Percentiles rank a stretch among this genome's conserved stretches.
These are phyloP conservation scores for Gossypium aridum DNA, from an alignment of 441 rosid genomes.

Conservation along the genomic window DNA sequence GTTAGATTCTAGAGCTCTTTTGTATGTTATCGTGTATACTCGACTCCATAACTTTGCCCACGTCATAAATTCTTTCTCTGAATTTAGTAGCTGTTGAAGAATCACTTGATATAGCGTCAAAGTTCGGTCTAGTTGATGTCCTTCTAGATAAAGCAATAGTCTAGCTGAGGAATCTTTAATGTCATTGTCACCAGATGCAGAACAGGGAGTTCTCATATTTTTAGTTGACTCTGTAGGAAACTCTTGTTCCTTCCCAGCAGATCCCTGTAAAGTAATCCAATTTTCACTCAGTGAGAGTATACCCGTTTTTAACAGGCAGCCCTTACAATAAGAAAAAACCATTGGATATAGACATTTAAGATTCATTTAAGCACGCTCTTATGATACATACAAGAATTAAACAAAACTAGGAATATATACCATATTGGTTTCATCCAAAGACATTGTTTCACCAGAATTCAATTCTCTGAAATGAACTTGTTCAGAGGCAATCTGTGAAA, in stretches of 20 bases:
- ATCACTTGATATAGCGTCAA: conserved; percentile 79
- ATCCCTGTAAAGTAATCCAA: conserved; percentile 38
- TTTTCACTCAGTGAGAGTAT: conserved; percentile 2
- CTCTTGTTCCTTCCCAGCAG: conserved; percentile 25
- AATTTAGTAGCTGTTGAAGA: conserved; percentile 61
- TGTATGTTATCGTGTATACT: conserved; percentile 56
- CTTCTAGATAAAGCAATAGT: conserved; percentile 66
- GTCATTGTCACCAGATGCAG: conserved; percentile 26
- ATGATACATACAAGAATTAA: background rate
- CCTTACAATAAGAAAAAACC: conserved; percentile 1
- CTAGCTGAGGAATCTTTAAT: conserved; percentile 30
- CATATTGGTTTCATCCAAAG: conserved; percentile 19
- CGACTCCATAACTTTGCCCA: conserved; percentile 60
- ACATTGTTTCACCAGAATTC: conserved; percentile 24
- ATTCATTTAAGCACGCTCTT: background rate
- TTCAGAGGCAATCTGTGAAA: conserved; percentile 29
- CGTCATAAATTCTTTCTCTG: conserved; percentile 40
- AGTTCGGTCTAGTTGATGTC: conserved; percentile 49
- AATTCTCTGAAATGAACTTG: conserved; percentile 22
- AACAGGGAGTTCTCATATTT: conserved; percentile 19
- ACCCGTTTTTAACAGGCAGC: conserved; percentile 11
- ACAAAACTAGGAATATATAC: conserved; percentile 19
- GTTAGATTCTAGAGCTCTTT: conserved; percentile 33
- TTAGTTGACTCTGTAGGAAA: conserved; percentile 25
- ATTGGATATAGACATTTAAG: background rate